A percentile compares a stretch with the other conserved stretches of the same genome.
Conservation (phyloP, 1,284 basidiomycete genomes). For the Golubevia pallescens region DNA sequence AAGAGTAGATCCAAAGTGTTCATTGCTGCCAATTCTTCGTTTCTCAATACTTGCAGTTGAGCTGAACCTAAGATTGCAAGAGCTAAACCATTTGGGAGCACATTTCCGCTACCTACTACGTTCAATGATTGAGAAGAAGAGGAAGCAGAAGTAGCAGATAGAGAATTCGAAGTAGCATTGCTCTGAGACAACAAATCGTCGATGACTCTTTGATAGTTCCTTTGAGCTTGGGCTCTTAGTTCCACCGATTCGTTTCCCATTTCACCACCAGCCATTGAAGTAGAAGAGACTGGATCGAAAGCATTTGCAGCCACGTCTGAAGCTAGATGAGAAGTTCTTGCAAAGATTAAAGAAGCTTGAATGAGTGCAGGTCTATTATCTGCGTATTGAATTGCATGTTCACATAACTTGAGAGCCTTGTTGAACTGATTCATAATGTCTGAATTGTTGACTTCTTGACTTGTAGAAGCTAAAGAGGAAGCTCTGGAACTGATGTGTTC, state of each 20-base stretch:
- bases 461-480: constrained; percentile 6
- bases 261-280: too few relatives aligned
- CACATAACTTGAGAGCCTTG: constrained; percentile 54
- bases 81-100: constrained; percentile 30
- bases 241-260: constrained; percentile 8
- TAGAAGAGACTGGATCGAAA: constrained; percentile 13
- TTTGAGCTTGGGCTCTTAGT: constrained; percentile 34
- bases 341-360: constrained; percentile 48
- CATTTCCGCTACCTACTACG: constrained; percentile 7
- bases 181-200: constrained; percentile 36
- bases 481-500: constrained; percentile 44
- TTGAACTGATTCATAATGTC: constrained; percentile 34
- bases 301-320: constrained; percentile 35
- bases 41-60: constrained; percentile 48
- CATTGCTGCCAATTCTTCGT: constrained; percentile 42
- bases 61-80: constrained; percentile 54
- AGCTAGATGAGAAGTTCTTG: constrained; percentile 48
- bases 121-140: constrained; percentile 8
- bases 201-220: constrained; percentile 43
- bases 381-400: constrained; percentile 60
- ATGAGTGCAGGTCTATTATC: constrained; percentile 40
- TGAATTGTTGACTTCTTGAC: constrained; percentile 20
- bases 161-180: too few relatives aligned
- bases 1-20: constrained; percentile 49
- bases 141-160: constrained; percentile 10